Conservation (phyloP, 257 asterid genomes). For the Lavandula angustifolia region DNA sequence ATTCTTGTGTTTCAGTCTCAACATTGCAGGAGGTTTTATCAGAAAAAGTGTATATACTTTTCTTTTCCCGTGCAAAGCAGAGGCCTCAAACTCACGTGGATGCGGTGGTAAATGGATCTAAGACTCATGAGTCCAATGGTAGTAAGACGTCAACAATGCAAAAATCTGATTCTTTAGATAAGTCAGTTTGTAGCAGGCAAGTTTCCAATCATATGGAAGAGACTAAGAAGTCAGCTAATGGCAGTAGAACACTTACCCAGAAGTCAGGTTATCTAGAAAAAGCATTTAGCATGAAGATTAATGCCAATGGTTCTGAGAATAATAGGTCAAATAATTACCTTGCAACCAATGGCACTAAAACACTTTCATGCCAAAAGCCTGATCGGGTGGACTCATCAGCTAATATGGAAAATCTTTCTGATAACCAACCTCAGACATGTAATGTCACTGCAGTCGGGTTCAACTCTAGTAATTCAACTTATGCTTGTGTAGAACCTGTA, state of each 20-base stretch:
- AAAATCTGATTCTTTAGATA: conserved; percentile 44
- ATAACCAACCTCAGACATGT: conserved; percentile 30
- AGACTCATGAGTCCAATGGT: conserved; percentile 58
- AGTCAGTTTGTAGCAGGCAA: conserved; percentile 34
- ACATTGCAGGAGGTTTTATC: conserved; percentile 84
- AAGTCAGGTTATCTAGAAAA: conserved; percentile 39
- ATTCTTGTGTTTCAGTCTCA: conserved; percentile 72
- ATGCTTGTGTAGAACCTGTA: conserved; percentile 36
- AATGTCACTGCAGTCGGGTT: conserved; percentile 32
- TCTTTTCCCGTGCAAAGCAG: conserved; percentile 86
- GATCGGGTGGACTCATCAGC: conserved; percentile 30
- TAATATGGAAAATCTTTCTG: conserved; percentile 22
- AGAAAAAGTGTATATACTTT: conserved; percentile 88
- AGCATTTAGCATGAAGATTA: conserved; percentile 33
- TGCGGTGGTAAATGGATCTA: conserved; percentile 56
- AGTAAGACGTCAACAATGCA: conserved; percentile 39
- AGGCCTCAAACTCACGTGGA: conserved; percentile 60
- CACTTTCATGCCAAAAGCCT: conserved; percentile 25
- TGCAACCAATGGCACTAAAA: conserved; percentile 38
- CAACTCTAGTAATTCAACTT: conserved; percentile 37
- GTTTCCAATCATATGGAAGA: conserved; percentile 40
- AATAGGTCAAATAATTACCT: conserved; percentile 25
- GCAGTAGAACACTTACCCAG: conserved; percentile 31
- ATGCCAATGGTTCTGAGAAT: conserved; percentile 28
- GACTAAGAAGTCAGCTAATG: conserved; percentile 39